These are phyloP conservation scores for Cladophialophora immunda DNA, from an alignment of 2,329 filamentous ascomycete species.

Conservation along the genomic window DNA sequence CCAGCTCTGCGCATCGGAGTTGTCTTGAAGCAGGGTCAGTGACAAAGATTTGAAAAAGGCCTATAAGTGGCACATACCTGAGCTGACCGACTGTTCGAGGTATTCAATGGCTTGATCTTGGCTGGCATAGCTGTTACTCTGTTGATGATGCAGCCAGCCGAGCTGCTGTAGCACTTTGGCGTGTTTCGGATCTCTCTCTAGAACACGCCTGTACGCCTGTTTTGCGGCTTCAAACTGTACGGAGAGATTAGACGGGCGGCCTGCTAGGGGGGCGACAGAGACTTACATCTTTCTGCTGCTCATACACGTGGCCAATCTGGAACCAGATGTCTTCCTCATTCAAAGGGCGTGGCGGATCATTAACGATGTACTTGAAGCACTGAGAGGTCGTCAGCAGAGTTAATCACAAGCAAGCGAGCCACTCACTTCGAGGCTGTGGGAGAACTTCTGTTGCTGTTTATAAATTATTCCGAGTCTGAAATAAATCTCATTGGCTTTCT, in stretches of 20 bases:
- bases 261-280: neutral
- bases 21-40: conserved; percentile 66
- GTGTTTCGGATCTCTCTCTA: conserved; percentile 93
- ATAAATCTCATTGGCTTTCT: conserved; percentile 99
- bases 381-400: conserved; percentile 50
- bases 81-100: conserved; percentile 92
- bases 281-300: conserved; percentile 97
- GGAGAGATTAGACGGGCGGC: conserved; percentile 44
- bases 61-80: conserved; percentile 68
- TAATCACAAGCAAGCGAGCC: conserved; percentile 18
- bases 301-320: conserved; percentile 98
- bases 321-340: conserved; percentile 99
- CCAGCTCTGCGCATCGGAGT: conserved; percentile 96
- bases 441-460: conserved; percentile 96
- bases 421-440: conserved; percentile 85
- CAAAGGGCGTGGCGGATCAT: conserved; percentile 86
- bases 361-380: conserved; percentile 99
- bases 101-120: conserved; percentile 98
- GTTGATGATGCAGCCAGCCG: conserved; percentile 96
- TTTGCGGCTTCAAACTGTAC: conserved; percentile 89
- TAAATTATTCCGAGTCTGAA: conserved; percentile 99
- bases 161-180: conserved; percentile 98
- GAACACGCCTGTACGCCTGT: conserved; percentile 86
- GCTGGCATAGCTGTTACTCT: conserved; percentile 87
- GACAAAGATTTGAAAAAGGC: neutral